These are phyloP conservation scores for Kickxella alabastrina DNA, from an alignment of 192 early-diverging fungal species.

Conservation along the genomic window DNA sequence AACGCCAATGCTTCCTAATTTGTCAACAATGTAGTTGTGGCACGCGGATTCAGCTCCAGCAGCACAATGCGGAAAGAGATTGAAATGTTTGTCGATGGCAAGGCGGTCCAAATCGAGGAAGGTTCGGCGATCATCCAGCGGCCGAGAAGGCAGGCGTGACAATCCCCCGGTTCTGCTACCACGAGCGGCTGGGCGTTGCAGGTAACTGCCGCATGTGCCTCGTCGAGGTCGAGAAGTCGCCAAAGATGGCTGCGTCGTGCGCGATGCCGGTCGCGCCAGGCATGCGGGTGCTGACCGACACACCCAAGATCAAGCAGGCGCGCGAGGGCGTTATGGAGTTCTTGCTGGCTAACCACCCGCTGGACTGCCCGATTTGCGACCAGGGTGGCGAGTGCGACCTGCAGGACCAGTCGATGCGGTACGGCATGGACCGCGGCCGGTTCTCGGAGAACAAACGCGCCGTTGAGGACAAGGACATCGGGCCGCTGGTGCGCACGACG, in stretches of 20 bases:
- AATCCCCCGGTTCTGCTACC: slow-evolving; percentile 69
- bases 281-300: slow-evolving; percentile 96
- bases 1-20: no score
- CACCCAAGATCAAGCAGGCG: slow-evolving; percentile 92
- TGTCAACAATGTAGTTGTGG: background rate
- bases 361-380: slow-evolving; percentile 98
- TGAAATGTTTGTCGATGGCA: slow-evolving; percentile 88
- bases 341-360: slow-evolving; percentile 92
- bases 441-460: slow-evolving; percentile 93
- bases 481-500: slow-evolving; percentile 90
- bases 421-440: slow-evolving; percentile 89
- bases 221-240: slow-evolving; percentile 94
- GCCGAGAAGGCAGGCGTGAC: slow-evolving; percentile 91
- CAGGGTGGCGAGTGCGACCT: slow-evolving; percentile 99
- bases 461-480: slow-evolving; percentile 95
- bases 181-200: slow-evolving; percentile 91
- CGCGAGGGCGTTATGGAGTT: slow-evolving; percentile 94
- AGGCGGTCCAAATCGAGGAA: slow-evolving; percentile 82
- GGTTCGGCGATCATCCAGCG: slow-evolving; percentile 95
- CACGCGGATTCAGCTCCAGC: slow-evolving; percentile 12
- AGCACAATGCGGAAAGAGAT: slow-evolving; percentile 54
- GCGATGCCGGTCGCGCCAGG: slow-evolving; percentile 96
- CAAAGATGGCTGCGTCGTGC: slow-evolving; percentile 95
- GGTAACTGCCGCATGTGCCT: slow-evolving; percentile 99
- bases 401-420: slow-evolving; percentile 96